Evolutionary conservation across 2,329 filamentous ascomycete species (phyloP), one percentile per base, ranked within the genome.

Genomic region (Hypoxylon sp.): DNA sequence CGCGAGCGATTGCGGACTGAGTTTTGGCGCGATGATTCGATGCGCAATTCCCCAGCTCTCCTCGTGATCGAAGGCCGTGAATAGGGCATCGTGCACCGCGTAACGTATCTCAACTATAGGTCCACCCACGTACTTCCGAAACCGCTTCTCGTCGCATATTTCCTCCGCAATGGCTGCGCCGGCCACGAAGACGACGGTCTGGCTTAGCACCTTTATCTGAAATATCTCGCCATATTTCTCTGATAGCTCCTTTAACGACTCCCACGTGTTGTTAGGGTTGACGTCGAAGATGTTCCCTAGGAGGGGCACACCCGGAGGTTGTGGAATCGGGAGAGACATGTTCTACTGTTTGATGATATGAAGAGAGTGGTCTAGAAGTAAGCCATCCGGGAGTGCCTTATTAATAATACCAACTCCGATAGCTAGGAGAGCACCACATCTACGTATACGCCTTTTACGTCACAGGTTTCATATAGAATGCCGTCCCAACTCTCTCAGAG

Each of bases 41-140:
- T 87, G 85, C 11, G 82, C 81, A 19, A 87, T 76, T 46, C 83
- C 84, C 85, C 85, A 87, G 73, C 76, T 82, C 10, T 78, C 69
- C 74, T 87, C 85, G 59, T 84, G 39, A 13, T 86, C 80, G 72
- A 78, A 86, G 5, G 85, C 85, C 2, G 85, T 84, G 77, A 87
- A 87, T n/a, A 87, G 81, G 3, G 84, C 72, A 67, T 85, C 84
- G 74, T 87, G 81, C 9, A 86, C 84, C 5, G 83, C 78, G 29
- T 80, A 79, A 22, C 84, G 81, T 63, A 87, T 87, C 79, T 87
- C 84, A 55, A 85, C 81, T 55, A 87, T 80, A 3, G 85, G 85
- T 0, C 84, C 85, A 31, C 84, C 84, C 1, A 87, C 84, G 67
- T 80, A 86, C 72, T 87, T 87, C 62, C 84, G 83, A 75, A 87